Conservation (phyloP, 2,329 filamentous ascomycete genomes). For the Sodiomyces alkalinus region DNA sequence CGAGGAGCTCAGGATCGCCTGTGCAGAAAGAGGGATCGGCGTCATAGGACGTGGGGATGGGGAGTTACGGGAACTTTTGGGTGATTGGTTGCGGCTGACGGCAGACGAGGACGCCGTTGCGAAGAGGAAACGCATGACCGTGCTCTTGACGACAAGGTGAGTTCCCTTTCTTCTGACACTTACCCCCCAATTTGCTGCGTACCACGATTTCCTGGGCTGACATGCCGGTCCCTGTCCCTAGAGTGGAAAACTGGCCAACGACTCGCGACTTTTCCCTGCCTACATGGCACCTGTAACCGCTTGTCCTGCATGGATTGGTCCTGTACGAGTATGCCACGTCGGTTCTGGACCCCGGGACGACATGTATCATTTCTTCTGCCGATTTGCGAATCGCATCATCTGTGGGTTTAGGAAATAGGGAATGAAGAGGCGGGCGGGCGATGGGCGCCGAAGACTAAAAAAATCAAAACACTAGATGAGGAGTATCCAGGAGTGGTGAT, state of each 20-base stretch:
- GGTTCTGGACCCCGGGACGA: too few species aligned
- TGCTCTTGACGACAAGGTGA: constrained; percentile 25
- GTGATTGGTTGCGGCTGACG: constrained; percentile 32
- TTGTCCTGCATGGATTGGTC: too few species aligned
- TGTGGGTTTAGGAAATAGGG: too few species aligned
- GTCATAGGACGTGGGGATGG: constrained; percentile 40
- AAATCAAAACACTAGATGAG: too few species aligned
- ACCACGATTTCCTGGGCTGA: accelerated
- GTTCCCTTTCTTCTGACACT: too few species aligned
- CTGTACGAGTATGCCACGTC: too few species aligned
- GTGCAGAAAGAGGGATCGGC: constrained; percentile 52
- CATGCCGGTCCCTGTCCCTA: constrained; percentile 7
- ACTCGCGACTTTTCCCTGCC: constrained; percentile 24
- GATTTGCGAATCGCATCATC: too few species aligned
- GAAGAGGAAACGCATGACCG: constrained; percentile 21
- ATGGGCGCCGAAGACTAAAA: too few species aligned
- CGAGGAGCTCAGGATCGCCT: constrained; percentile 55
- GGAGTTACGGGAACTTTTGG: constrained; percentile 32
- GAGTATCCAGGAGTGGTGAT: too few species aligned
- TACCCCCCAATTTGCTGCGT: too few species aligned
- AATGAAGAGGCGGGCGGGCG: too few species aligned
- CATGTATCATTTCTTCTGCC: too few species aligned
- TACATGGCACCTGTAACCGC: constrained; percentile 21
- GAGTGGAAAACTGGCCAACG: constrained; percentile 24
- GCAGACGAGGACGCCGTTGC: constrained; percentile 19